A percentile compares a stretch with the other conserved stretches of the same genome.
Conservation (phyloP, 495 filamentous ascomycete genomes). For the Talaromyces wortmannii region DNA sequence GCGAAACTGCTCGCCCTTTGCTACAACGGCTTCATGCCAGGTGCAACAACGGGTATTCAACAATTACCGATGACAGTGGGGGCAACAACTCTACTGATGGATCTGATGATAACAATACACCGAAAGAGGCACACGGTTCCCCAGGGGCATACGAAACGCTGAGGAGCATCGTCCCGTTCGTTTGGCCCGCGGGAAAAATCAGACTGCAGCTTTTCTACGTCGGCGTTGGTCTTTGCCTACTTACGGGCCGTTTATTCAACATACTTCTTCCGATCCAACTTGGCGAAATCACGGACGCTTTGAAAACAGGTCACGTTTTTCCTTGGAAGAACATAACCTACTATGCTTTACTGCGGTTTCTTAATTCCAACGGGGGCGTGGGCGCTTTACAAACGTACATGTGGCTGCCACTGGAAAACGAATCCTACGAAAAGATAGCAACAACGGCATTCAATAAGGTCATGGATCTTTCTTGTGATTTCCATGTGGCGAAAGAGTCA, state of each 20-base stretch:
- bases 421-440: slow-evolving; percentile 52
- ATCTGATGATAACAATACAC: background rate
- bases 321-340: slow-evolving; percentile 49
- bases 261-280: slow-evolving; percentile 61
- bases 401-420: slow-evolving; percentile 62
- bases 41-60: background rate
- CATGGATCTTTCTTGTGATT: slow-evolving; percentile 72
- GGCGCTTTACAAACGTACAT: slow-evolving; percentile 48
- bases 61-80: background rate
- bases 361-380: slow-evolving; percentile 51
- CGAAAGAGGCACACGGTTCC: background rate
- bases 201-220: slow-evolving; percentile 48
- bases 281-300: slow-evolving; percentile 52
- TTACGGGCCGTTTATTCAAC: slow-evolving; percentile 53
- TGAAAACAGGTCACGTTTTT: slow-evolving; percentile 28
- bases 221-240: slow-evolving; percentile 54
- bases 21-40: background rate
- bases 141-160: slow-evolving; percentile 4
- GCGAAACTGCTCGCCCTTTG: background rate
- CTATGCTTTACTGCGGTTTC: slow-evolving; percentile 46
- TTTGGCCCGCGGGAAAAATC: slow-evolving; percentile 55
- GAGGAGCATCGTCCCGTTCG: slow-evolving; percentile 53
- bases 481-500: slow-evolving; percentile 67
- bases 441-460: slow-evolving; percentile 66
- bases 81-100: background rate